phyloP scores from a whole-genome alignment of 2,329 filamentous ascomycete genomes.

The Colletotrichum abscissum region DNA sequence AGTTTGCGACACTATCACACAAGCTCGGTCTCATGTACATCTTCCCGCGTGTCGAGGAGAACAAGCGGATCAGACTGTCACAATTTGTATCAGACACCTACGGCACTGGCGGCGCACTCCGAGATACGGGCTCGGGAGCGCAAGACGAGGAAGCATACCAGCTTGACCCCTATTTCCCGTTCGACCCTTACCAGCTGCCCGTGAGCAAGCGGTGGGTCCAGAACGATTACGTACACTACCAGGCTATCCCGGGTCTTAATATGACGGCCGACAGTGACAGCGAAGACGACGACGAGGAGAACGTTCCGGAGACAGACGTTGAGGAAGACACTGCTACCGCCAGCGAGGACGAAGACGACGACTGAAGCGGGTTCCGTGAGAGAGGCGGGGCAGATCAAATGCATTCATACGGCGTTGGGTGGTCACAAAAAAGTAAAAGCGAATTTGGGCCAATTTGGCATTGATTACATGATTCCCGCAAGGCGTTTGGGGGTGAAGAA shows the following conservation, averaged over 20 bases:
- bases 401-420: slow-evolving; percentile 39
- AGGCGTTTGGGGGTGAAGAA: slow-evolving; percentile 32
- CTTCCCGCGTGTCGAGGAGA: slow-evolving; percentile 87
- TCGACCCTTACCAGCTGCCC: slow-evolving; percentile 94
- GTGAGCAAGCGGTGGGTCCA: slow-evolving; percentile 90
- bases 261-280: slow-evolving; percentile 66
- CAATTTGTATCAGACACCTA: slow-evolving; percentile 72
- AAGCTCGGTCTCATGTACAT: slow-evolving; percentile 91
- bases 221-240: slow-evolving; percentile 85
- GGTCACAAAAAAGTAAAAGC: slow-evolving; percentile 28
- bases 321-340: slow-evolving; percentile 65
- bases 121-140: slow-evolving; percentile 61
- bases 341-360: slow-evolving; percentile 55
- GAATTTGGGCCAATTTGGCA: slow-evolving; percentile 32
- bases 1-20: slow-evolving; percentile 89
- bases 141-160: slow-evolving; percentile 84
- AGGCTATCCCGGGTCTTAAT: slow-evolving; percentile 76
- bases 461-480: slow-evolving; percentile 26
- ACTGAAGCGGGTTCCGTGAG: slow-evolving; percentile 40
- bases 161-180: slow-evolving; percentile 95
- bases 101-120: slow-evolving; percentile 64
- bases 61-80: slow-evolving; percentile 87
- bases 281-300: slow-evolving; percentile 61
- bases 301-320: slow-evolving; percentile 54
- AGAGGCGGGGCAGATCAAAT: slow-evolving; percentile 21